Base-by-base conservation (phyloP, 108 stramenopile genomes). In the Parietichytrium sp. region DNA sequence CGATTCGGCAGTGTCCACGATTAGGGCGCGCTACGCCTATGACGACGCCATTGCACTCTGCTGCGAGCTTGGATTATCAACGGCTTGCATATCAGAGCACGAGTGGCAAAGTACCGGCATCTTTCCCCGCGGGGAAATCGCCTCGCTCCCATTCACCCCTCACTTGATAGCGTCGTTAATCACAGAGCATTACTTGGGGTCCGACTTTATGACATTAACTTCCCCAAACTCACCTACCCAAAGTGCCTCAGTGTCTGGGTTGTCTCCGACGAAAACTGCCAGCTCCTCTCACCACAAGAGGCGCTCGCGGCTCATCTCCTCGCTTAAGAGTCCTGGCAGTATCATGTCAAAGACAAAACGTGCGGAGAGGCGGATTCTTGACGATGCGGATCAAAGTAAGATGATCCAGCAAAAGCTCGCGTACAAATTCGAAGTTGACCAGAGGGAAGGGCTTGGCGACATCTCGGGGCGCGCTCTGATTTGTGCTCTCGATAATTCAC, bases 321-420 rank as follows among this genome's bases (percentile, higher is more conserved):
- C 61, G 38, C 33, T 72, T 0, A 2, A 45, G 8, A 36, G 61
- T 10, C 61, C 61, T 6, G 13, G 15, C 8, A 13, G 36, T 15
- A 72, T 72, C 20, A 45, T 29, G 27, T 53, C 61, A 33, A 72
- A 72, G 61, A 1, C 61, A 31, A 72, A 72, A 72, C 61, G 61
- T 8, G 20, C 33, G n/a, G 61, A 72, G 42, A 33, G 45, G 42
- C 33, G 42, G 7, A 42, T 25, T 25, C 36, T 72, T 33, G 38
- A 42, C 33, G 45, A 45, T 2, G 20, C 25, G 38, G 61, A 72
- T 42, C 61, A 72, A 42, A 33, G 45, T 2, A 33, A 72, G 38
- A 25, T 25, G 7, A 23, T 72, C 16, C 8, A 45, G 4, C 45
- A 33, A n/a, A n/a, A 33, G 38, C 36, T 72, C 38, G 61, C 61